phyloP scores from a whole-genome alignment of 306 rosid species.

The Echinosophora koreensis region DNA sequence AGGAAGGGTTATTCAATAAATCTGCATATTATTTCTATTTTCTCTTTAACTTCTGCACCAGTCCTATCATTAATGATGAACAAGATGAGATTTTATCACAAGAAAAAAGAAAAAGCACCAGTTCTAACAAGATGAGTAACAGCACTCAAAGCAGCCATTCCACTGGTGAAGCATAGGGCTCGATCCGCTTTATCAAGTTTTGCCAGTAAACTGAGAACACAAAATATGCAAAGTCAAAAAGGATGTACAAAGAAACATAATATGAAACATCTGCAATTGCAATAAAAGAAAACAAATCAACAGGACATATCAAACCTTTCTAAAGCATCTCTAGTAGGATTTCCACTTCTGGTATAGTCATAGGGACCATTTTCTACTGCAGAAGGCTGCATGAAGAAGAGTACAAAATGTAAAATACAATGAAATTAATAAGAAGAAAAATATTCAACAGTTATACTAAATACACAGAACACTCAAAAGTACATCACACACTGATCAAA shows the following conservation, averaged over 20 bases:
- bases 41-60: too few species aligned
- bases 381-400: constrained; percentile 72
- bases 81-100: constrained; percentile 37
- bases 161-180: constrained; percentile 95
- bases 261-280: constrained; percentile 26
- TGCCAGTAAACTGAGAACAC: constrained; percentile 72
- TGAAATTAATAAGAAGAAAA: constrained; percentile 16
- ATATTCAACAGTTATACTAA: constrained; percentile 14
- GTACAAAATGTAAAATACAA: constrained; percentile 3
- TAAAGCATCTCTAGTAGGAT: constrained; percentile 88
- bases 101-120: constrained; percentile 60
- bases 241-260: constrained; percentile 36
- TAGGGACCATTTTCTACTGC: constrained; percentile 87
- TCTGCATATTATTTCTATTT: too few species aligned
- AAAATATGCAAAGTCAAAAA: constrained; percentile 42
- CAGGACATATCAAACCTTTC: constrained; percentile 66
- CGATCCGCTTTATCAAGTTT: constrained; percentile 91
- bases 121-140: constrained; percentile 81
- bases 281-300: constrained; percentile 32
- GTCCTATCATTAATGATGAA: neutral
- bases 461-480: neutral
- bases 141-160: constrained; percentile 95
- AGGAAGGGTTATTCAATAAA: too few species aligned
- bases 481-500: neutral
- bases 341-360: constrained; percentile 94